A percentile compares a stretch with the other conserved stretches of the same genome.
Evolutionary conservation across 768 basidiomycete species (phyloP).

Genomic region (Leccinum aurantiacum): DNA sequence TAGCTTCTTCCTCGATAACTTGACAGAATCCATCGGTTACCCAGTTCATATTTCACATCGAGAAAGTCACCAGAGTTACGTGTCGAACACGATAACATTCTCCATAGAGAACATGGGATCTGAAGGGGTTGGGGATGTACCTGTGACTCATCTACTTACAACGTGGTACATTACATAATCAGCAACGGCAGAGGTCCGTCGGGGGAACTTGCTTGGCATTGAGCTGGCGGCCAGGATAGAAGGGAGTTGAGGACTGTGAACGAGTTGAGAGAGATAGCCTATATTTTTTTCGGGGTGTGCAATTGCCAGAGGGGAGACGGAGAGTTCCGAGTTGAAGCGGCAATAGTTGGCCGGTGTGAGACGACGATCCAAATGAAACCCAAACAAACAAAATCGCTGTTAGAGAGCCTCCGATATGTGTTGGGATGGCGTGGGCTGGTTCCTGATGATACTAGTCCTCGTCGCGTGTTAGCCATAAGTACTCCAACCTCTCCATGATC

Average conservation of each 20-base stretch:
- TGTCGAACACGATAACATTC: background rate
- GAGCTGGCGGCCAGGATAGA: background rate
- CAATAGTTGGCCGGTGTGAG: conserved; percentile 30
- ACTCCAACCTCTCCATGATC: conserved; percentile 30
- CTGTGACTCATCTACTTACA: background rate
- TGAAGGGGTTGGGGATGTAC: background rate
- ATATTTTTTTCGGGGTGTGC: background rate
- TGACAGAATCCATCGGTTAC: too few relatives aligned
- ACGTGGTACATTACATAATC: background rate
- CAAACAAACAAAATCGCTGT: conserved; percentile 26
- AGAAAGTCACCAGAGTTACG: background rate
- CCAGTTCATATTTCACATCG: background rate
- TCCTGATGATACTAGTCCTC: conserved; percentile 10
- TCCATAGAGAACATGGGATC: background rate
- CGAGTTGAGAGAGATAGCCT: background rate
- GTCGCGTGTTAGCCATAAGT: conserved; percentile 32
- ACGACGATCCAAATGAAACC: conserved; percentile 33
- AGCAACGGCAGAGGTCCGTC: conserved; percentile 1
- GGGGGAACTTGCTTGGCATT: conserved; percentile 12
- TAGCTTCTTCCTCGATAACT: too few relatives aligned
- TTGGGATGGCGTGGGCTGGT: conserved; percentile 15
- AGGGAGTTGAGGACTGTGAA: background rate
- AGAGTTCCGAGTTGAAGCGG: conserved; percentile 16
- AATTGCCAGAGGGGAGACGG: background rate
- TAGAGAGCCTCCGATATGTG: conserved; percentile 23